Conservation (phyloP, 2,329 filamentous ascomycete species). For the Claviceps arundinis region DNA sequence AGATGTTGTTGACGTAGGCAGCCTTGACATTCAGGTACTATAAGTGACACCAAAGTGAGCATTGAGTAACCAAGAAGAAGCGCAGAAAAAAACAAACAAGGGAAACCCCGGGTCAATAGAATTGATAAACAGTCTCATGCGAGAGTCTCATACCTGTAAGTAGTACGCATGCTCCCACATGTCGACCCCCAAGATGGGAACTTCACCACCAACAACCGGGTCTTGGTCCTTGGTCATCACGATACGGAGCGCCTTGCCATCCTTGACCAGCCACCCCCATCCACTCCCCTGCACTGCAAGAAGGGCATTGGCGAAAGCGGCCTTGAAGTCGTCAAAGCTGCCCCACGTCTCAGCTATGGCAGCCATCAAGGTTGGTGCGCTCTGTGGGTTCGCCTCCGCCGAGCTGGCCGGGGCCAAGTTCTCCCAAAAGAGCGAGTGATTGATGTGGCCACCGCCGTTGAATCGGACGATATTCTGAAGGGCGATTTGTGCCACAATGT, state of each 20-base stretch:
- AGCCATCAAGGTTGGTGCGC: slow-evolving; percentile 38
- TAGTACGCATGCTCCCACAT: slow-evolving; percentile 96
- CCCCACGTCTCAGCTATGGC: slow-evolving; percentile 57
- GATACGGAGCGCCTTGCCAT: slow-evolving; percentile 49
- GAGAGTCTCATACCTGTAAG: slow-evolving; percentile 44
- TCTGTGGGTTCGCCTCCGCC: slow-evolving; percentile 38
- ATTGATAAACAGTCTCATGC: not conserved
- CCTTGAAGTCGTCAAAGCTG: slow-evolving; percentile 50
- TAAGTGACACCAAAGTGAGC: slow-evolving; percentile 15
- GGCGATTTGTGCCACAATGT: slow-evolving; percentile 51
- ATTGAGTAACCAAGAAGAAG: not conserved
- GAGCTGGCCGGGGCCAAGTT: slow-evolving; percentile 54
- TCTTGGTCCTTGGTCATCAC: slow-evolving; percentile 82
- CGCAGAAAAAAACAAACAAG: slow-evolving; percentile 2
- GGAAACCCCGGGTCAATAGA: not conserved
- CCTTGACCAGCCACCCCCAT: slow-evolving; percentile 76
- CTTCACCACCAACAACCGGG: slow-evolving; percentile 48
- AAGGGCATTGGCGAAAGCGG: slow-evolving; percentile 51
- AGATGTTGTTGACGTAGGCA: slow-evolving; percentile 62
- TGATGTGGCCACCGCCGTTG: slow-evolving; percentile 85
- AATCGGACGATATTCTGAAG: slow-evolving; percentile 67
- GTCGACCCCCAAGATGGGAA: slow-evolving; percentile 66
- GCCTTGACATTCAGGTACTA: slow-evolving; percentile 67
- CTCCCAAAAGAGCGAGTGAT: slow-evolving; percentile 88
- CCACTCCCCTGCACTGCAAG: slow-evolving; percentile 69